Base-by-base conservation (phyloP, 495 filamentous ascomycete species). In the Coniosporium apollinis region DNA sequence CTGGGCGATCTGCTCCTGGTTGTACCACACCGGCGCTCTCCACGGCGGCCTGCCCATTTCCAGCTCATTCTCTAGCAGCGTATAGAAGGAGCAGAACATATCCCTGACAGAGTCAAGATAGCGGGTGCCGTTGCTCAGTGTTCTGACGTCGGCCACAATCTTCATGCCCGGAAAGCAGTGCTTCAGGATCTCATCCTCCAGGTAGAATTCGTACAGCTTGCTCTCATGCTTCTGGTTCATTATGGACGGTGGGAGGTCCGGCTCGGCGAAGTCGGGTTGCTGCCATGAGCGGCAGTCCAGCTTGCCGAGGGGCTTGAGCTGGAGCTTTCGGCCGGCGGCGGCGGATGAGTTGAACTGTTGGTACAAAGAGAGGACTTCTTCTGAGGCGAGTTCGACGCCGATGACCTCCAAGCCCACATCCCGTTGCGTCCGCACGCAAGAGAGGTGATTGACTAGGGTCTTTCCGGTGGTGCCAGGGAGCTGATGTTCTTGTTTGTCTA, bases 151-250 rank as follows among this genome's bases (percentile, higher is more conserved):
- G 4, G 70, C 60, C 21, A 66, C 62, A 11, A 94, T 50, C 58
- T 91, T 93, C 74, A 93, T 74, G 1, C 85, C 82, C 1, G 70
- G 60, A 43, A 71, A 73, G 39, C 75, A 67, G 30, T 67, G 58
- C 19, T 60, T 42, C 14, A 94, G 60, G 4, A 78, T 55, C 0
- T 66, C 49, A 18, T 73, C 65, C 46, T 89, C 83, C 17, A 91
- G 37, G 47, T 77, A 70, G 42, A 85, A 76, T 21, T 71, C 65
- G 42, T 71, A 69, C 10, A 57, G 49, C 31, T 61, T 47, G n/a
- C 53, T 22, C 33, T 66, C 63, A 28, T 33, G 22, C n/a, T 16
- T 8, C 3, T 20, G 21, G 1, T 39, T 10, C 4, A 29, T 36
- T 1, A 35, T 13, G 7, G 28, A 14, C 9, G 33, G 13, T 3